These are phyloP conservation scores for Extremus antarcticus DNA, from an alignment of 495 filamentous ascomycete genomes.

Conservation along the genomic window DNA sequence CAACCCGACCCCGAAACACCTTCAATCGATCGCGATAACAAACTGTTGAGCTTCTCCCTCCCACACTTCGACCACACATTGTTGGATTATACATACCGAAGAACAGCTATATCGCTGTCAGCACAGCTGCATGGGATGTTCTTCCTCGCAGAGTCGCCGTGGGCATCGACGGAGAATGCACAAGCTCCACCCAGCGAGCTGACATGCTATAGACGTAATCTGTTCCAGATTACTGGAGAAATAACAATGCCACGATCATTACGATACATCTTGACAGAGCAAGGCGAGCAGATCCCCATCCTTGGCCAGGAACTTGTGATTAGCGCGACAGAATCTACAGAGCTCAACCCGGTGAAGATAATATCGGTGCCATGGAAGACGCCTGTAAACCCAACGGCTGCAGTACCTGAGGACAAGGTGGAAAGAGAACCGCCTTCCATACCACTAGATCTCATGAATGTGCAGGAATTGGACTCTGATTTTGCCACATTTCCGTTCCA, in stretches of 20 bases:
- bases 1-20: conserved; percentile 26
- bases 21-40: conserved; percentile 57
- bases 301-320: conserved; percentile 67
- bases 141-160: conserved; percentile 77
- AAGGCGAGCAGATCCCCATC: conserved; percentile 63
- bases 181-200: conserved; percentile 63
- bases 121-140: conserved; percentile 93
- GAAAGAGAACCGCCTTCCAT: conserved; percentile 59
- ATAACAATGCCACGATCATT: conserved; percentile 65
- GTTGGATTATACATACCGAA: conserved; percentile 55
- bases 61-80: conserved; percentile 58
- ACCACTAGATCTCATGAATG: conserved; percentile 59
- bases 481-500: conserved; percentile 72
- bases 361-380: conserved; percentile 93
- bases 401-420: conserved; percentile 45
- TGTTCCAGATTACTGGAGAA: conserved; percentile 80
- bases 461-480: conserved; percentile 67
- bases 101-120: conserved; percentile 52
- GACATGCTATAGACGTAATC: conserved; percentile 83
- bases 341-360: conserved; percentile 78
- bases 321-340: conserved; percentile 80
- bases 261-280: conserved; percentile 63
- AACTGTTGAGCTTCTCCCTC: conserved; percentile 67
- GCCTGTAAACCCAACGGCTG: conserved; percentile 49
- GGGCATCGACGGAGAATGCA: conserved; percentile 53